Evolutionary conservation across 2,329 filamentous ascomycete genomes (phyloP).

Genomic region (Microcyclospora pomicola): DNA sequence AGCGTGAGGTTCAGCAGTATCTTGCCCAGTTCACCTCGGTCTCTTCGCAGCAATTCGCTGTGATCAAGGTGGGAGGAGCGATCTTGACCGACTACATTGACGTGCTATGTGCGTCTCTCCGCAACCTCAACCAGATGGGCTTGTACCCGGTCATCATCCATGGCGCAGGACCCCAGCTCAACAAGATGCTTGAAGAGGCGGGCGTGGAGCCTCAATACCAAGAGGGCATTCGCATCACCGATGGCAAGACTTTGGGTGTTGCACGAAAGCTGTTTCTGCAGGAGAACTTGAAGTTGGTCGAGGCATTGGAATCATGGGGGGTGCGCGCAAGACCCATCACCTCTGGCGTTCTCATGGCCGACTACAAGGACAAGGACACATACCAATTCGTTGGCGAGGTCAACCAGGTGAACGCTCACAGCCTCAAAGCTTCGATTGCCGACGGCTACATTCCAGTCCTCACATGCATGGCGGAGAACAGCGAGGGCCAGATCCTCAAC

Average conservation of each 20-base stretch:
- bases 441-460: conserved; percentile 85
- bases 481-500: conserved; percentile 84
- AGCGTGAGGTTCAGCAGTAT: conserved; percentile 93
- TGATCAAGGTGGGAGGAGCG: conserved; percentile 95
- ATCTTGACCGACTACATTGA: conserved; percentile 91
- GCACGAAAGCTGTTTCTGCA: conserved; percentile 87
- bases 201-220: conserved; percentile 92
- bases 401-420: conserved; percentile 75
- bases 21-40: conserved; percentile 94
- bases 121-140: conserved; percentile 87
- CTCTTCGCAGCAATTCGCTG: conserved; percentile 90
- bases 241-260: conserved; percentile 84
- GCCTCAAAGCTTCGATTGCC: conserved; percentile 82
- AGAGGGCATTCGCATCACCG: conserved; percentile 89
- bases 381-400: conserved; percentile 95
- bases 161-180: conserved; percentile 87
- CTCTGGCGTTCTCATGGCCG: conserved; percentile 77
- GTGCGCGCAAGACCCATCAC: conserved; percentile 81
- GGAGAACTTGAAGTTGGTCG: conserved; percentile 85
- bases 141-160: conserved; percentile 93
- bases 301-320: conserved; percentile 79
- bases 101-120: conserved; percentile 74
- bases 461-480: conserved; percentile 89
- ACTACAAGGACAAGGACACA: conserved; percentile 92
- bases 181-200: conserved; percentile 75